Conservation (phyloP, 73 alveolate species). For the Paramecium primaurelia region DNA sequence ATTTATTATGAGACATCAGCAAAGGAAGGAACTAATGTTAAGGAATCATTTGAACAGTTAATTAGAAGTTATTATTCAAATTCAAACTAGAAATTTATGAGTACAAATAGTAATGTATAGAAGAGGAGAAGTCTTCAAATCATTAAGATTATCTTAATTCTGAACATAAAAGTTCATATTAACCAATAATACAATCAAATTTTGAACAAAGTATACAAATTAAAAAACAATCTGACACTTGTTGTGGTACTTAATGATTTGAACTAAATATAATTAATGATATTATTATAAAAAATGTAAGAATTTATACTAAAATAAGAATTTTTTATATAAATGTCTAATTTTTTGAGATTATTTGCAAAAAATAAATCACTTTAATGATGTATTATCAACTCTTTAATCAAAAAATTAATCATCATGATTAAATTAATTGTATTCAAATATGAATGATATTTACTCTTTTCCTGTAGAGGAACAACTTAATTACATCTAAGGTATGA, state of each 20-base stretch:
- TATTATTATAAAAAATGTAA: not conserved
- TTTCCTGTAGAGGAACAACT: not conserved
- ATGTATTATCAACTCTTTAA: not conserved
- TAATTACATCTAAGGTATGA: not conserved
- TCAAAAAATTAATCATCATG: not conserved
- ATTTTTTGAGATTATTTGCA: not conserved
- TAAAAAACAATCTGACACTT: not conserved
- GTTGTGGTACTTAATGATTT: not conserved
- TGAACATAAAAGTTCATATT: not conserved
- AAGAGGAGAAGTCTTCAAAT: not conserved
- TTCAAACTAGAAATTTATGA: not conserved
- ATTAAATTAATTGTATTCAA: not conserved
- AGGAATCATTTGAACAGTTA: constrained; percentile 36
- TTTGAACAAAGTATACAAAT: not conserved
- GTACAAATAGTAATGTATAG: not conserved
- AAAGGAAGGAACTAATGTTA: constrained; percentile 53
- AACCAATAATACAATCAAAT: not conserved
- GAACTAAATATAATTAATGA: not conserved
- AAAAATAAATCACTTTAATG: not conserved
- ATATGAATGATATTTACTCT: not conserved
- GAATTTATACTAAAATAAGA: not conserved
- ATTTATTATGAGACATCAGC: constrained; percentile 58
- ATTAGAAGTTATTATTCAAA: not conserved
- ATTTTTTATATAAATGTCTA: not conserved
- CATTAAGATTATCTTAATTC: not conserved